A percentile compares a stretch with the other conserved stretches of the same genome.
These are phyloP conservation scores for Neonectria ditissima DNA, from an alignment of 2,329 filamentous ascomycete species.

Conservation along the genomic window DNA sequence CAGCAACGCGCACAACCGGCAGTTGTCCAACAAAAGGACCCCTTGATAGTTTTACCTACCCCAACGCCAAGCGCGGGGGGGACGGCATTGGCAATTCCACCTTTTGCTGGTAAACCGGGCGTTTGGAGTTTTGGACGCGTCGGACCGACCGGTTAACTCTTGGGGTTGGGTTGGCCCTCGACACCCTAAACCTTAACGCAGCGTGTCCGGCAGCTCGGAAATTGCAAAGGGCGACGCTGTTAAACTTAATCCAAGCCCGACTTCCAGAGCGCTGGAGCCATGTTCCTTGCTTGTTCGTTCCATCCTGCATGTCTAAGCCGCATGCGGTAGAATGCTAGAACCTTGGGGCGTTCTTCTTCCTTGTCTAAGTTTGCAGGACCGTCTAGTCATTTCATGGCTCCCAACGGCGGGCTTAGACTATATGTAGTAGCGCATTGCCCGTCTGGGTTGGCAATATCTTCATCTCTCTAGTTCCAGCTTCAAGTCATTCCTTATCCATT, in stretches of 20 bases:
- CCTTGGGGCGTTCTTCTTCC: not conserved
- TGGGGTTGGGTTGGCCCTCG: too few species aligned
- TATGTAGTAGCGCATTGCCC: not conserved
- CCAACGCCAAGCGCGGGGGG: not conserved
- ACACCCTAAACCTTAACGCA: not conserved
- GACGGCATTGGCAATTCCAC: not conserved
- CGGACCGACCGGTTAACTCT: not conserved
- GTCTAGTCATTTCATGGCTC: not conserved
- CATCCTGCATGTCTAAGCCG: not conserved
- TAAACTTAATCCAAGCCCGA: not conserved
- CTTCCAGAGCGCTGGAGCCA: not conserved
- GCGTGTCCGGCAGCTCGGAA: not conserved
- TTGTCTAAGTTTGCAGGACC: not conserved
- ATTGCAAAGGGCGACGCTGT: constrained; percentile 3
- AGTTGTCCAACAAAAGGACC: too few species aligned
- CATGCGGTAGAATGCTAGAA: not conserved
- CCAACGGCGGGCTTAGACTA: not conserved
- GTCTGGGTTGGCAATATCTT: not conserved
- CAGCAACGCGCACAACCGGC: not conserved
- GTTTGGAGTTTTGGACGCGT: not conserved
- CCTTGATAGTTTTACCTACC: too few species aligned
- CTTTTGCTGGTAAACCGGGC: not conserved
- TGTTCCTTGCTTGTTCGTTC: not conserved
- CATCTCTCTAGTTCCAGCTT: not conserved
- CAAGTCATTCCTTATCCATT: constrained; percentile 11